A percentile compares a stretch with the other conserved stretches of the same genome.
These are phyloP conservation scores for Tylopilus balloui DNA, from an alignment of 768 basidiomycete genomes.

Conservation along the genomic window DNA sequence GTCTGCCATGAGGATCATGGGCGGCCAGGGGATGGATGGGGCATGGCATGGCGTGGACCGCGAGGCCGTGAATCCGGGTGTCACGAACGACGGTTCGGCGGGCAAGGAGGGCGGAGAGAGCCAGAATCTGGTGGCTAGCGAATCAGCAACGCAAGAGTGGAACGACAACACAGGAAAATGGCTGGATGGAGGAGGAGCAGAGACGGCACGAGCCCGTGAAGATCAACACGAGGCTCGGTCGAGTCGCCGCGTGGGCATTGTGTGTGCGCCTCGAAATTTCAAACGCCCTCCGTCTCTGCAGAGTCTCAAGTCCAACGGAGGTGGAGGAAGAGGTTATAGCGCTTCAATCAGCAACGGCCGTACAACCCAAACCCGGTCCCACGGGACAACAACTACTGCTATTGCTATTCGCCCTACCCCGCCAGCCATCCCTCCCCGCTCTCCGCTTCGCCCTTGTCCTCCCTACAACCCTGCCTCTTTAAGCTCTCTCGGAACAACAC, in stretches of 20 bases:
- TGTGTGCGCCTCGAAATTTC: conserved; percentile 34
- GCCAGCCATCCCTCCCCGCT: conserved; percentile 30
- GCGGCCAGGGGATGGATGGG: conserved; percentile 17
- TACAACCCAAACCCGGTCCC: conserved; percentile 4
- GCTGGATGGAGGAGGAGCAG: conserved; percentile 17
- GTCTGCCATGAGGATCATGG: conserved; percentile 25
- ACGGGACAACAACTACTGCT: conserved; percentile 3
- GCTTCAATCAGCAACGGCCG: conserved; percentile 9
- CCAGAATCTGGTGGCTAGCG: conserved; percentile 1
- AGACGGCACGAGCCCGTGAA: conserved; percentile 14
- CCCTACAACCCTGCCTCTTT: background rate
- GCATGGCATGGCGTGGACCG: conserved; percentile 21
- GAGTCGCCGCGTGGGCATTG: conserved; percentile 40
- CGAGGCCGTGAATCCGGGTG: conserved; percentile 22
- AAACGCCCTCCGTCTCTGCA: conserved; percentile 31
- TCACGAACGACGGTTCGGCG: conserved; percentile 13
- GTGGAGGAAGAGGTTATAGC: conserved; percentile 7
- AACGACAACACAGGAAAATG: background rate
- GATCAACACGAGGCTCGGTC: conserved; percentile 37
- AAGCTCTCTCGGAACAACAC: conserved; percentile 15
- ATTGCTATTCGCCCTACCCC: conserved; percentile 6
- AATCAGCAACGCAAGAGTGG: conserved; percentile 4
- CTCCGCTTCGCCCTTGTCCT: conserved; percentile 32
- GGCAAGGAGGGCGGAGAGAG: conserved; percentile 1
- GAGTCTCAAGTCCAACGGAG: conserved; percentile 24